Evolutionary conservation across 345 rosid species (phyloP), one percentile per base, ranked within the genome.

Genomic region (Ceriops tagal): DNA sequence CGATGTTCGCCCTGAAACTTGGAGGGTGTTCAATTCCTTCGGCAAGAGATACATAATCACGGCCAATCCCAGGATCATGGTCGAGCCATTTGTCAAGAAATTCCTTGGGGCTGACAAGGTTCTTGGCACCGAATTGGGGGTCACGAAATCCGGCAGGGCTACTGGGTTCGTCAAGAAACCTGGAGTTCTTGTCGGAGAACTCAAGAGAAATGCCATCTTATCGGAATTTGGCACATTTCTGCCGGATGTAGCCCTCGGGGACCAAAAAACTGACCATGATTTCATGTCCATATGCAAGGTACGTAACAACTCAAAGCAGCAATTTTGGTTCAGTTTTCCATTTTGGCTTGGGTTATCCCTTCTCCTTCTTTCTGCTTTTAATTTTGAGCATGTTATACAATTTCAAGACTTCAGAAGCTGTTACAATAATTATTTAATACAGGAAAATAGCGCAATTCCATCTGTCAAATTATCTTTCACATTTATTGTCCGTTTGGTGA

Each of bases 261-360:
- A 90, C 73, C 71, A 89, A 68, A 82, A 83, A 30, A 83, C 89
- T 19, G 98, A 95, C 67, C 88, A 66, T 53, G 90, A 84, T 53
- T 91, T 93, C 86, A 87, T 93, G 96, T 80, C 98, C 69, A 53
- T 87, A n/a, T 93, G 97, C 93, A 89, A 89, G 97, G 98, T 93
- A 64, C 52, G 63, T 6, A 61, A 35, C 47, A 15, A 10, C 47
- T 18, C 27, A 22, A 30, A 6, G 6, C 32, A 10, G 28, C 15
- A n/a, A 5, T 63, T 27, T 52, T 27, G 18, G 30, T 31, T 18
- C 20, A 6, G 32, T 51, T 66, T 52, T n/a, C 58, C 9, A 34
- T 2, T 20, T 30, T 24, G 0, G 58, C 2, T 24, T 6, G 58
- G 10, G 47, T 3, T 3, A 0, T 13, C 49, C 49, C 59, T 56